Percentiles rank a stretch among this genome's conserved stretches.
Evolutionary conservation across 2,329 filamentous ascomycete species (phyloP).

Genomic region (Claviceps spartinae): DNA sequence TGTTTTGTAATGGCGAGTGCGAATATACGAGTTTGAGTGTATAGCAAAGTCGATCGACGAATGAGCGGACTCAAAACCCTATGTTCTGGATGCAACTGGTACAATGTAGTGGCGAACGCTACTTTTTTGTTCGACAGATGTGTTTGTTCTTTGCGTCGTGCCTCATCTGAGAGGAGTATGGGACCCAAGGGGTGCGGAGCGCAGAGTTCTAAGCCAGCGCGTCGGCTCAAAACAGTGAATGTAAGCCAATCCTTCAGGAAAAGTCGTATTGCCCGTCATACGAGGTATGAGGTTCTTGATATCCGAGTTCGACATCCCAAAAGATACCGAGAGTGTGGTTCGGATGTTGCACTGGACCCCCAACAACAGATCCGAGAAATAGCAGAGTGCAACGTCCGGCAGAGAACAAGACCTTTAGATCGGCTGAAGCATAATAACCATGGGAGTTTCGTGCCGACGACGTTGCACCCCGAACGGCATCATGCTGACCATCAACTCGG

Average conservation of each 20-base stretch:
- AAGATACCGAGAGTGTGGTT: conserved; percentile 2
- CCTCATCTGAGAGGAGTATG: not conserved
- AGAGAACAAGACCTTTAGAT: not conserved
- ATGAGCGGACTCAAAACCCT: conserved; percentile 1
- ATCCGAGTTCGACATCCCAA: not conserved
- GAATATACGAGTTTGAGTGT: not conserved
- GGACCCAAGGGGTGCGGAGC: not conserved
- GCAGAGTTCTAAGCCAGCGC: not conserved
- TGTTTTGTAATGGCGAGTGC: not conserved
- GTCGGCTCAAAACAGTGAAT: not conserved
- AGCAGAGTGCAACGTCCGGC: not conserved
- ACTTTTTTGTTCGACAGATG: not conserved
- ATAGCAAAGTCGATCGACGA: not conserved
- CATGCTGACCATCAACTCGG: not conserved
- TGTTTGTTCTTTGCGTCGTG: no score
- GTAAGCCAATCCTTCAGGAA: not conserved
- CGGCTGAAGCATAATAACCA: not conserved
- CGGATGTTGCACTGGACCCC: conserved; percentile 3
- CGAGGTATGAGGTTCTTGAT: not conserved
- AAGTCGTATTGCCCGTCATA: conserved; percentile 2
- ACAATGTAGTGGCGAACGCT: not conserved
- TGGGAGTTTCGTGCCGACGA: not conserved
- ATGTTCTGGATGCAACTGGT: conserved; percentile 3
- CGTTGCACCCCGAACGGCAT: not conserved
- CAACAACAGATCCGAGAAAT: conserved; percentile 1